A percentile compares a stretch with the other conserved stretches of the same genome.
phyloP scores from a whole-genome alignment of 805 yeast genomes.

The Lipomyces chichibuensis region DNA sequence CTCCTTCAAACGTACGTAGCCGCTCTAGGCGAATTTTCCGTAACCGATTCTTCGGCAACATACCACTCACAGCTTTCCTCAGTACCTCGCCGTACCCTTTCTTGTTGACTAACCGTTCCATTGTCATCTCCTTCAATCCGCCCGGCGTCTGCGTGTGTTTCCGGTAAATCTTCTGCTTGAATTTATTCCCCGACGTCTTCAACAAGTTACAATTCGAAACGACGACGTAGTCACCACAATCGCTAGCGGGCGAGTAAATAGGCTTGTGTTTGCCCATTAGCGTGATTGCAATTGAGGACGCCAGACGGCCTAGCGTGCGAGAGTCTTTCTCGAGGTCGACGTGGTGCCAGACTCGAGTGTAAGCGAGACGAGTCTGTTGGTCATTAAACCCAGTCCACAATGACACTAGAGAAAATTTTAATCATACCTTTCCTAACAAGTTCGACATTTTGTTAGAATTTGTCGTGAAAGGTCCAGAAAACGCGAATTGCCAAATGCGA shows the following conservation, averaged over 20 bases:
- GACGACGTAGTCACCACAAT: constrained; percentile 95
- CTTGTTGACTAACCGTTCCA: constrained; percentile 73
- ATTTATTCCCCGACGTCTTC: constrained; percentile 82
- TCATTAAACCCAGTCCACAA: neutral
- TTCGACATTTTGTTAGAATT: constrained; percentile 44
- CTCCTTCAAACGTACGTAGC: constrained; percentile 83
- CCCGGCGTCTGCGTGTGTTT: constrained; percentile 91
- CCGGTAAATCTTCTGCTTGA: constrained; percentile 81
- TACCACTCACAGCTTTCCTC: constrained; percentile 86
- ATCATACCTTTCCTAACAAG: constrained; percentile 46
- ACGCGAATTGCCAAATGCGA: neutral
- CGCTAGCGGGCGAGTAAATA: constrained; percentile 71
- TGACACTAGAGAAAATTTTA: neutral
- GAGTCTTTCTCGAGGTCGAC: constrained; percentile 83
- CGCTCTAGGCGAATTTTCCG: constrained; percentile 80
- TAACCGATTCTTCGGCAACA: constrained; percentile 90
- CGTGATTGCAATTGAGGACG: constrained; percentile 82
- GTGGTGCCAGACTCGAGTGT: constrained; percentile 93
- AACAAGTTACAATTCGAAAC: constrained; percentile 87
- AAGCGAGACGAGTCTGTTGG: constrained; percentile 64
- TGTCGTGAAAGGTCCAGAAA: neutral
- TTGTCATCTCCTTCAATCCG: constrained; percentile 70
- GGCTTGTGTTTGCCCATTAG: constrained; percentile 99
- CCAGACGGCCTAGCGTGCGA: constrained; percentile 89
- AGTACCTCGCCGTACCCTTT: constrained; percentile 88